Evolutionary conservation across 495 filamentous ascomycete genomes (phyloP).

Genomic region (Penicillium paxilli): DNA sequence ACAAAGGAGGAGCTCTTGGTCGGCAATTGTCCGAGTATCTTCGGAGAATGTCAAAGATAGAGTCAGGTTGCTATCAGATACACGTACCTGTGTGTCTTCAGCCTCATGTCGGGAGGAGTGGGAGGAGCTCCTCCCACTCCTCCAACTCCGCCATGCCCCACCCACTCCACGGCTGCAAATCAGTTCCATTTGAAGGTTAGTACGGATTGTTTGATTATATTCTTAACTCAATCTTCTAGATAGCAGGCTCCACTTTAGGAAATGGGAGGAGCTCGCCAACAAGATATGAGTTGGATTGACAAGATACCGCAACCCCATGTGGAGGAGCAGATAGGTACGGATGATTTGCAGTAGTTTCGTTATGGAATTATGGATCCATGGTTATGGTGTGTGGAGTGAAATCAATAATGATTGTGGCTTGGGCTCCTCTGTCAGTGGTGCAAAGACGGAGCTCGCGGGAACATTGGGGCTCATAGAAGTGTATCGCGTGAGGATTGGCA

Average conservation of each 20-base stretch:
- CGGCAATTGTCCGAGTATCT: background rate
- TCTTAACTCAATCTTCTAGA: background rate
- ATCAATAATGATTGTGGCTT: background rate
- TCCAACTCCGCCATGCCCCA: background rate
- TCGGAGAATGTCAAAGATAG: background rate
- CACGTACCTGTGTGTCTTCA: background rate
- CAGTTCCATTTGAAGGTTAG: background rate
- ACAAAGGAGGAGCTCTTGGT: background rate
- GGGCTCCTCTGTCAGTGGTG: slow-evolving; percentile 1
- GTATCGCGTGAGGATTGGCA: background rate
- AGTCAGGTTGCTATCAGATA: background rate
- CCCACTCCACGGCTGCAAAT: background rate
- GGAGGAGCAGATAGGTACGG: background rate
- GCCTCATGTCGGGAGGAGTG: background rate
- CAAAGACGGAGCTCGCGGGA: background rate
- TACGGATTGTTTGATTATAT: background rate
- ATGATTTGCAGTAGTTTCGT: background rate
- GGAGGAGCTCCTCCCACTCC: slow-evolving; percentile 18
- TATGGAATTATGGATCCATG: background rate
- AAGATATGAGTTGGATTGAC: background rate
- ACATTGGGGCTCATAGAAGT: background rate
- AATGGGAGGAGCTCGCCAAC: background rate
- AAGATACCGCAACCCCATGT: background rate
- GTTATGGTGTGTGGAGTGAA: background rate
- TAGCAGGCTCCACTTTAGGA: too few relatives aligned